Base-by-base conservation (phyloP, 2,329 filamentous ascomycete genomes). In the Aspergillus aculeatus region DNA sequence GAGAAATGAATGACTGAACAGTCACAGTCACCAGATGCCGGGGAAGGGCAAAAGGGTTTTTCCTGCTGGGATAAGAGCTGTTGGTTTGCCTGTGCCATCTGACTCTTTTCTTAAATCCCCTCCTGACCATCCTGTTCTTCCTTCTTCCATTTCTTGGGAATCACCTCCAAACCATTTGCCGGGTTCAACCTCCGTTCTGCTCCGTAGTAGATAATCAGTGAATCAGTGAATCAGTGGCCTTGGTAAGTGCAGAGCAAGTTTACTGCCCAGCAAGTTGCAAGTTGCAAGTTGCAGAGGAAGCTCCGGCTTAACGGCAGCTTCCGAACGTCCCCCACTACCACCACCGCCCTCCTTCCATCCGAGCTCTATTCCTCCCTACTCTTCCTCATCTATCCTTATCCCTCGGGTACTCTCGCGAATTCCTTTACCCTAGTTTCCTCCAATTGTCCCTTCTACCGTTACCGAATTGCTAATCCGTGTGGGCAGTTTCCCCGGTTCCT, bases 281-380 rank as follows among this genome's bases (percentile, higher is more conserved):
- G 32, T 12, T 4, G 35, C 41, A 58, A 57, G 21, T 31, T 44
- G n/a, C 29, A 57, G 11, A 24, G 32, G 61, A 52, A 29, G 35
- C 48, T 56, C 59, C 58, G 53, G 58, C 54, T 56, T 58, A 50
- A 60, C 57, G 62, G 59, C 55, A 59, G 50, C 61, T 53, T 29
- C 54, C 61, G 56, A 60, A 67, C 68, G 73, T 44, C 38, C 38
- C 16, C 70, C 72, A 29, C 26, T 29, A 9, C 26, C 26, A 71
- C 70, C 59, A 58, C 60, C 60, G 52, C 61, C 38, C 64, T 73
- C 72, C 72, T 67, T 74, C 73, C 72, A 73, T 65, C 72, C 71
- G 73, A 73, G 66, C 50, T 51, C 59, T 58, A 55, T 48, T 47
- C 24, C n/a, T 48, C 38, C 16, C n/a, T 47, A 44, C 14, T 44